phyloP scores from a whole-genome alignment of 1,284 basidiomycete species.

The Xerocomus minutiporus region DNA sequence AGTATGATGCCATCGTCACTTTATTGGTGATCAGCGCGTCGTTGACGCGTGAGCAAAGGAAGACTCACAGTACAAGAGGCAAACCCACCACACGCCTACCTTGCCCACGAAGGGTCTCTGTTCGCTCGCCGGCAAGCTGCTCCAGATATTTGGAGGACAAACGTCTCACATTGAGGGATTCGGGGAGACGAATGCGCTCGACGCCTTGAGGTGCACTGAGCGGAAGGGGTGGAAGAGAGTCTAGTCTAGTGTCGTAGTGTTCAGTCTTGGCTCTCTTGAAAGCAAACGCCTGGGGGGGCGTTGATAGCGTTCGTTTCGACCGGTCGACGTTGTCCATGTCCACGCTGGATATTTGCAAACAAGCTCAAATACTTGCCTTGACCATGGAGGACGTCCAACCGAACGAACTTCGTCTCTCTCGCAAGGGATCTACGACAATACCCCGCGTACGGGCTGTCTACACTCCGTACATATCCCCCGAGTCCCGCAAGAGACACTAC shows the following conservation, averaged over 20 bases:
- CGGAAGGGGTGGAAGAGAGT: conserved; percentile 19
- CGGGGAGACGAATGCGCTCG: conserved; percentile 25
- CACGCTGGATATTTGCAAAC: conserved; percentile 14
- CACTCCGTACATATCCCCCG: neutral
- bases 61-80: conserved; percentile 27
- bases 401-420: conserved; percentile 38
- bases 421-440: conserved; percentile 34
- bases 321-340: conserved; percentile 13
- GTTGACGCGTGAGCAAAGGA: neutral
- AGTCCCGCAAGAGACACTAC: neutral
- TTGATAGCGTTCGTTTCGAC: conserved; percentile 16
- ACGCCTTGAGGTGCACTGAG: conserved; percentile 24
- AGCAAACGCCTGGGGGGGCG: neutral
- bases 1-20: conserved; percentile 31
- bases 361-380: conserved; percentile 18
- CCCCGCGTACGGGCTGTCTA: conserved; percentile 27
- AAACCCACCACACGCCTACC: conserved; percentile 24
- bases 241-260: conserved; percentile 1
- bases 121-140: conserved; percentile 20
- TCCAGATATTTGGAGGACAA: conserved; percentile 14
- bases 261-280: conserved; percentile 26
- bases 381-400: conserved; percentile 40
- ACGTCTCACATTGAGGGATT: conserved; percentile 7
- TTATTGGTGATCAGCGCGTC: conserved; percentile 9
- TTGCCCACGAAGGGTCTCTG: conserved; percentile 18